Percentiles rank a stretch among this genome's conserved stretches.
These are phyloP conservation scores for Fusarium foetens DNA, from an alignment of 2,329 filamentous ascomycete genomes.

Conservation along the genomic window DNA sequence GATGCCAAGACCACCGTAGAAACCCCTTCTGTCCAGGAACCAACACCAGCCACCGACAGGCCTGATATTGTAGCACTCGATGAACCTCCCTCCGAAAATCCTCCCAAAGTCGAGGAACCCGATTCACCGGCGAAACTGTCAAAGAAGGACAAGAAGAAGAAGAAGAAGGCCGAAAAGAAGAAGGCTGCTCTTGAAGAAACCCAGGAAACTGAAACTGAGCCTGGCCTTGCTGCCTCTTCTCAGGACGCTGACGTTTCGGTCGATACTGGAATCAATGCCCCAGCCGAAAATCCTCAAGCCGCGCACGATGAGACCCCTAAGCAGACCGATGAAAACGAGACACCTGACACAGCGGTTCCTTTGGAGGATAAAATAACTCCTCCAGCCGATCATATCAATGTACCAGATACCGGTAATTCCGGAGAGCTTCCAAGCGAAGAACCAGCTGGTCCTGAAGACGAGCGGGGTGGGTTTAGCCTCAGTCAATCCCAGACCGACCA, in stretches of 20 bases:
- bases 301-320: constrained; percentile 24
- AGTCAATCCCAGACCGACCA: constrained; percentile 48
- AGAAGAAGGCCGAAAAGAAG: constrained; percentile 47
- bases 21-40: constrained; percentile 34
- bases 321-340: constrained; percentile 32
- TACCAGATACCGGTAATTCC: constrained; percentile 30
- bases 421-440: constrained; percentile 40
- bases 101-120: constrained; percentile 32
- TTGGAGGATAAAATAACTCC: constrained; percentile 16
- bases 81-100: constrained; percentile 23
- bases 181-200: constrained; percentile 39
- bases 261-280: constrained; percentile 19
- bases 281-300: constrained; percentile 16
- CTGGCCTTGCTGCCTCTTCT: constrained; percentile 23
- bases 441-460: constrained; percentile 44
- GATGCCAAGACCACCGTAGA: constrained; percentile 41
- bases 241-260: constrained; percentile 24
- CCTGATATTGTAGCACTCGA: constrained; percentile 21
- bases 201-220: constrained; percentile 29
- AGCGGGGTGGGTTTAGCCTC: constrained; percentile 45
- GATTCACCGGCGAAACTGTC: constrained; percentile 43
- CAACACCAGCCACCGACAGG: constrained; percentile 22
- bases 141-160: constrained; percentile 51
- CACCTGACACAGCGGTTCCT: background rate
- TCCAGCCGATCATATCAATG: constrained; percentile 22